Evolutionary conservation across 2,329 filamentous ascomycete species (phyloP), one percentile per base, ranked within the genome.

Genomic region (Cordyceps fumosorosea): DNA sequence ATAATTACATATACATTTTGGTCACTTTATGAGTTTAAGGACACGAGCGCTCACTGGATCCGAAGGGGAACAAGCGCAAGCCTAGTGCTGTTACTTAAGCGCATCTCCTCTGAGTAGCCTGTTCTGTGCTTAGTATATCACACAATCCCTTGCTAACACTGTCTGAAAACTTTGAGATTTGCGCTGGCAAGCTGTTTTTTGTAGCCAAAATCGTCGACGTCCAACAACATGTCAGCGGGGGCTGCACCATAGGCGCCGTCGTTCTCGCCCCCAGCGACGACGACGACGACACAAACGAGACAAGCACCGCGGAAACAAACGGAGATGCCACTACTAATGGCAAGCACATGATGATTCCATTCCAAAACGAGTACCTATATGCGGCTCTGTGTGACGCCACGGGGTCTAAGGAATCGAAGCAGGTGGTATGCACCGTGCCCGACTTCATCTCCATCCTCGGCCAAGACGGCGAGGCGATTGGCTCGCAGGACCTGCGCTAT

Each of bases 401-500:
- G 2, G 73, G 71, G 0, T 70, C 71, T 1, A 69, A 73, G 6
- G 64, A 65, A 0, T 69, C 68, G 0, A 70, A 70, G 8, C 62
- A 73, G 24, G 67, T 75, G 1, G 67, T 75, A 0, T 74, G 73
- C 62, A 76, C 73, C 0, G 73, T 76, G 0, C 74, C 74, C 0
- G 71, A 76, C 12, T 66, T 76, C 0, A 76, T 76, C 1, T 75
- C 74, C 0, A 71, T 76, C 3, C 67, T 76, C 0, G 74, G 73
- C 1, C 72, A 75, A 44, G 78, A 81, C 54, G 80, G 80, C 0
- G 78, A 79, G 55, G 80, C 80, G 0, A 73, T 83, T 5, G 80
- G 80, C 0, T 79, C 80, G 0, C 77, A 78, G 16, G 80, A 83
- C 26, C 69, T 81, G n/a, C n/a, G 34, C 74, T 84, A 83, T 60